phyloP scores from a whole-genome alignment of 2,329 filamentous ascomycete genomes.

The Cladophialophora carrionii region DNA sequence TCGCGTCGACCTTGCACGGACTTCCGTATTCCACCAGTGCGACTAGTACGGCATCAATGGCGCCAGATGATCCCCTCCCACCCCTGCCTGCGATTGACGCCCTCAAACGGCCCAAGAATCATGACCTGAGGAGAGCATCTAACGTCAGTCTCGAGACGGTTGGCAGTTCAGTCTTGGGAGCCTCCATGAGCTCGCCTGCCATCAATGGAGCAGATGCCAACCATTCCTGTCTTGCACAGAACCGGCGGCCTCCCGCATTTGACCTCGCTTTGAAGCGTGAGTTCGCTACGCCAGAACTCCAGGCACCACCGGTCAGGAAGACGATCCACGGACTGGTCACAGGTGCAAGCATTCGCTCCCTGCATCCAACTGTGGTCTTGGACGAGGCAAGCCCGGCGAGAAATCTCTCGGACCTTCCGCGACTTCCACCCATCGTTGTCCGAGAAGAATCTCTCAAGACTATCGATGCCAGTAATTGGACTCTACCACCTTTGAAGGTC shows the following conservation, averaged over 20 bases:
- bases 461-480: conserved; percentile 31
- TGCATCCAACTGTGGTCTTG: conserved; percentile 25
- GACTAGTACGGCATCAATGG: conserved; percentile 42
- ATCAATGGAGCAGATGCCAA: not conserved
- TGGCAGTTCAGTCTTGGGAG: conserved; percentile 28
- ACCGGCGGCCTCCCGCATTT: conserved; percentile 8
- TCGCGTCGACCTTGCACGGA: conserved; percentile 35
- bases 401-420: not conserved
- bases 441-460: conserved; percentile 29
- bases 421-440: conserved; percentile 6
- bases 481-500: conserved; percentile 13
- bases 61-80: conserved; percentile 46
- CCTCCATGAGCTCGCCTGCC: conserved; percentile 21
- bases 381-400: conserved; percentile 13
- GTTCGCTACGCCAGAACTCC: conserved; percentile 17
- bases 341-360: conserved; percentile 22
- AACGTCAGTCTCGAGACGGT: conserved; percentile 20
- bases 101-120: not conserved
- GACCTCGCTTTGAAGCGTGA: conserved; percentile 21
- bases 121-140: conserved; percentile 16
- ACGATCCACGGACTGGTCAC: conserved; percentile 19
- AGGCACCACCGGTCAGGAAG: conserved; percentile 19
- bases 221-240: not conserved
- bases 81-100: conserved; percentile 39
- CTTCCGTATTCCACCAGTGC: conserved; percentile 31